phyloP scores from a whole-genome alignment of 441 rosid species.

The Geranium incanum region DNA sequence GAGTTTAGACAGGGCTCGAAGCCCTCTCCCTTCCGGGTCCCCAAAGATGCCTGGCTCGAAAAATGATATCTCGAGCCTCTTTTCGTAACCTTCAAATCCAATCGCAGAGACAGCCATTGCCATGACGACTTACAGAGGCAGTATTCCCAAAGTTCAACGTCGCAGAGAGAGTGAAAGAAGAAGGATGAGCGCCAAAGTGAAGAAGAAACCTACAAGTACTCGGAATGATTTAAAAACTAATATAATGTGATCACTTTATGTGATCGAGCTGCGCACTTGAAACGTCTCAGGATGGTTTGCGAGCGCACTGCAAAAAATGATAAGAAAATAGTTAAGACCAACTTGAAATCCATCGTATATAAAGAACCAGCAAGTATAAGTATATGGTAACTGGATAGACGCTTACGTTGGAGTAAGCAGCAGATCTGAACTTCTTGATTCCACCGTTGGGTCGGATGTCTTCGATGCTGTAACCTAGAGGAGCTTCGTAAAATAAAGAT shows the following conservation, averaged over 20 bases:
- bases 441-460: conserved; percentile 73
- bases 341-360: neutral
- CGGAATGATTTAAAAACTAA: neutral
- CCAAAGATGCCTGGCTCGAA: conserved; percentile 49
- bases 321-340: neutral
- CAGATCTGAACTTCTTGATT: conserved; percentile 66
- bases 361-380: neutral
- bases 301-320: conserved; percentile 44
- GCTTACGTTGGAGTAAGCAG: conserved; percentile 56
- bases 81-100: conserved; percentile 69
- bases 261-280: conserved; percentile 4
- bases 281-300: conserved; percentile 61
- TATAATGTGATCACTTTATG: neutral
- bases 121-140: conserved; percentile 25
- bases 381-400: neutral
- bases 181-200: conserved; percentile 18
- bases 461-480: conserved; percentile 79
- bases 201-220: conserved; percentile 16
- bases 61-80: conserved; percentile 57
- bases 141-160: conserved; percentile 7
- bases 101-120: conserved; percentile 46
- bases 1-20: conserved; percentile 43
- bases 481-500: conserved; percentile 61
- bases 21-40: conserved; percentile 43
- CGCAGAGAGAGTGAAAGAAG: conserved; percentile 23